phyloP scores from a whole-genome alignment of 176 grass and related monocot genomes.

The Secale cereale region DNA sequence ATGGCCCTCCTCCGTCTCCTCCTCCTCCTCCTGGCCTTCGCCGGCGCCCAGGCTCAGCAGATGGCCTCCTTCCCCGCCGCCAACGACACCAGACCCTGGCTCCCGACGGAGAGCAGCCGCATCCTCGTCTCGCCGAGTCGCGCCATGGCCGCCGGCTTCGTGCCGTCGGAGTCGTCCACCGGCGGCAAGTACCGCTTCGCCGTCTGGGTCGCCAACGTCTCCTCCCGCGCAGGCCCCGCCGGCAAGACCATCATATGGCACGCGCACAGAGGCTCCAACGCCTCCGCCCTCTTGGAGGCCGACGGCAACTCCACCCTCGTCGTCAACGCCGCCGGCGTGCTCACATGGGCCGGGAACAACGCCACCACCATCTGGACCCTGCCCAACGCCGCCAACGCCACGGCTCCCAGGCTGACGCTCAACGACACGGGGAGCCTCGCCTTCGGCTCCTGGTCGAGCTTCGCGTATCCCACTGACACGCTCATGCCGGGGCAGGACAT shows the following conservation, averaged over 20 bases:
- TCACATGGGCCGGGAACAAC: slow-evolving; percentile 28
- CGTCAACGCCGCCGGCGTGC: slow-evolving; percentile 22
- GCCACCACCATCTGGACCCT: not conserved
- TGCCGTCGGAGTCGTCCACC: not conserved
- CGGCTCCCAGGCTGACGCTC: not conserved
- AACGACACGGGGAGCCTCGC: slow-evolving; percentile 25
- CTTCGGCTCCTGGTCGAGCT: slow-evolving; percentile 51
- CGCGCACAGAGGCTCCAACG: not conserved
- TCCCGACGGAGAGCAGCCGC: slow-evolving; percentile 28
- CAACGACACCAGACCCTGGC: slow-evolving; percentile 36
- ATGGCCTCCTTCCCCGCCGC: slow-evolving; percentile 24
- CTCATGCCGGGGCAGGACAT: slow-evolving; percentile 55
- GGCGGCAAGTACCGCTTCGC: slow-evolving; percentile 44
- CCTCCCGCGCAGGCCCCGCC: not conserved
- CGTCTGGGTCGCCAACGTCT: slow-evolving; percentile 49
- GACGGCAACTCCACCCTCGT: slow-evolving; percentile 9
- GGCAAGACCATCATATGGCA: slow-evolving; percentile 47
- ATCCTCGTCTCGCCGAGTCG: slow-evolving; percentile 32
- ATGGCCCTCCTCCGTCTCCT: not conserved
- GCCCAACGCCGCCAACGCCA: not conserved
- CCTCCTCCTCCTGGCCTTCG: slow-evolving; percentile 17
- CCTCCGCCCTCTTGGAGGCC: not conserved
- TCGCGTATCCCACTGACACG: slow-evolving; percentile 33
- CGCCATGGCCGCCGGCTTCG: slow-evolving; percentile 67
- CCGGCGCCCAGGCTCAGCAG: slow-evolving; percentile 11